phyloP scores from a whole-genome alignment of 2,329 filamentous ascomycete genomes.

The Aspergillus sp. region DNA sequence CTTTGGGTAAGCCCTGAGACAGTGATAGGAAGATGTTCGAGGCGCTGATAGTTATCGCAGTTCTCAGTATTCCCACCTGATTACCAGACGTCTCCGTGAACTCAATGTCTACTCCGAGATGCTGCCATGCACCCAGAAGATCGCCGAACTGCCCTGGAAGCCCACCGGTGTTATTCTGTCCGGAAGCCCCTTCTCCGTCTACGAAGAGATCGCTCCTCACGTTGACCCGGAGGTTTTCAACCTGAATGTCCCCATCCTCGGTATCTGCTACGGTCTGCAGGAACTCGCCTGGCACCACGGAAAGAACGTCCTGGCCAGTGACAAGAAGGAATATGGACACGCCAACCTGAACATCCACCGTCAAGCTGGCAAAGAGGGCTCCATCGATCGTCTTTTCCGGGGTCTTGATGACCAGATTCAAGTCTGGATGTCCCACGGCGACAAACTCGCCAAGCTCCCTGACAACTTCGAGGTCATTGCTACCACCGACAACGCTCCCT shows the following conservation, averaged over 20 bases:
- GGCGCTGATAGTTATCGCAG: neutral
- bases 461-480: slow-evolving; percentile 67
- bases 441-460: slow-evolving; percentile 73
- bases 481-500: slow-evolving; percentile 67
- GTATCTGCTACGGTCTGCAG: slow-evolving; percentile 59
- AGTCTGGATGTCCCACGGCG: slow-evolving; percentile 82
- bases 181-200: slow-evolving; percentile 65
- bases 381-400: slow-evolving; percentile 72
- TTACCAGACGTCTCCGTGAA: slow-evolving; percentile 66
- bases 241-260: slow-evolving; percentile 56
- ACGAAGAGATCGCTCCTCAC: slow-evolving; percentile 69
- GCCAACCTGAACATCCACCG: slow-evolving; percentile 57
- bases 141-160: slow-evolving; percentile 67
- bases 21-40: too few relatives aligned
- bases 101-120: slow-evolving; percentile 82
- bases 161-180: slow-evolving; percentile 63
- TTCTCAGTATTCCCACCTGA: slow-evolving; percentile 68
- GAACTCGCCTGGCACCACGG: slow-evolving; percentile 67
- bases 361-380: slow-evolving; percentile 42
- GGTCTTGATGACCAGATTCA: slow-evolving; percentile 64
- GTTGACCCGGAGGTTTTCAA: slow-evolving; percentile 78
- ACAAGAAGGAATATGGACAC: slow-evolving; percentile 65
- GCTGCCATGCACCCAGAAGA: slow-evolving; percentile 77
- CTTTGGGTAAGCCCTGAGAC: slow-evolving; percentile 43
- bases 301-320: slow-evolving; percentile 61